Percentiles rank a stretch among this genome's conserved stretches.
These are phyloP conservation scores for Penicillium egyptiacum DNA, from an alignment of 495 filamentous ascomycete species.

Conservation along the genomic window DNA sequence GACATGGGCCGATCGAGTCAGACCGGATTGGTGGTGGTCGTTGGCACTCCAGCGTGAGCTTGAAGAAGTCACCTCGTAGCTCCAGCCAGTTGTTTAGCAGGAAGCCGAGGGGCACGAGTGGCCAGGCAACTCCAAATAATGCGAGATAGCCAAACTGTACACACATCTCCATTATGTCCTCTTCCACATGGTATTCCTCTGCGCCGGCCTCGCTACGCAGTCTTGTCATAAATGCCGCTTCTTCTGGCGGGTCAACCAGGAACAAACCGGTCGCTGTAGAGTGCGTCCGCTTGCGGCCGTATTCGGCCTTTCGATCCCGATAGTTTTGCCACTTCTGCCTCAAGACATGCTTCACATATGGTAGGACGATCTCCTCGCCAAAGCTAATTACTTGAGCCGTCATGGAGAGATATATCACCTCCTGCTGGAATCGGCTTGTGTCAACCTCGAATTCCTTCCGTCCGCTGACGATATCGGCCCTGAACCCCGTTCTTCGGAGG, in stretches of 20 bases:
- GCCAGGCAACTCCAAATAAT: conserved; percentile 91
- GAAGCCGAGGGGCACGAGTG: conserved; percentile 81
- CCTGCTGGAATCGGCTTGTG: conserved; percentile 75
- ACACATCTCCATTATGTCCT: conserved; percentile 48
- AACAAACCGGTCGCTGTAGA: conserved; percentile 34
- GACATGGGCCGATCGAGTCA: conserved; percentile 91
- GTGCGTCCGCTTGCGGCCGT: conserved; percentile 22
- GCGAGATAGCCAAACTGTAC: conserved; percentile 70
- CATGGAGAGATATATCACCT: conserved; percentile 92
- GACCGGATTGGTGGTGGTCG: conserved; percentile 84
- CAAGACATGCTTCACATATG: conserved; percentile 68
- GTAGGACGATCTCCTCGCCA: conserved; percentile 80
- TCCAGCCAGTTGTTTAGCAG: conserved; percentile 95
- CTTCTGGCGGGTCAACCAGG: conserved; percentile 60
- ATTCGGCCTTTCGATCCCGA: conserved; percentile 19
- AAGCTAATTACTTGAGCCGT: conserved; percentile 89
- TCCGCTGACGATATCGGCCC: conserved; percentile 24
- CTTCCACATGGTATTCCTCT: conserved; percentile 74
- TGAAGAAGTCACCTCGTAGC: conserved; percentile 85
- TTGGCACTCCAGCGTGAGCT: conserved; percentile 85
- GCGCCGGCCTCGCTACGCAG: conserved; percentile 81
- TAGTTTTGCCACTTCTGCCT: conserved; percentile 44
- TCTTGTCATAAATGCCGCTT: conserved; percentile 70
- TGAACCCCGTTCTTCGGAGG: conserved; percentile 50
- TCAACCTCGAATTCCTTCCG: conserved; percentile 68